Evolutionary conservation across 2,329 filamentous ascomycete species (phyloP).

Genomic region (Fusarium sp.): DNA sequence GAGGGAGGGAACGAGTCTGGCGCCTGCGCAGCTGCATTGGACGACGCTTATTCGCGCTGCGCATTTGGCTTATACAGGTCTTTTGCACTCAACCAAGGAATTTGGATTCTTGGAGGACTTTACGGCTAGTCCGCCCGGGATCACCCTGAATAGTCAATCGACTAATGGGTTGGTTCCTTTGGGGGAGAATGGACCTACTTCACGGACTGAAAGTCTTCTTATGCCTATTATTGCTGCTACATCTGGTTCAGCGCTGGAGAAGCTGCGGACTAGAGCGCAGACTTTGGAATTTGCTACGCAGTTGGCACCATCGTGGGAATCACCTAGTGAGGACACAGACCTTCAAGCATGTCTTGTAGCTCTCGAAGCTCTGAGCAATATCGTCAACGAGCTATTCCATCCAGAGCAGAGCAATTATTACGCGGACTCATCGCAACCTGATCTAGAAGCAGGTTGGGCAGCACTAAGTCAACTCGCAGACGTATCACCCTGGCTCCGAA

Average conservation of each 20-base stretch:
- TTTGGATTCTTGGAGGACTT: not conserved
- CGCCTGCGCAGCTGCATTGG: constrained; percentile 31
- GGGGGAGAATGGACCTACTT: constrained; percentile 22
- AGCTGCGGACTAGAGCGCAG: constrained; percentile 1
- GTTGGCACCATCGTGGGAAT: not conserved
- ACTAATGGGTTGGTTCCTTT: not conserved
- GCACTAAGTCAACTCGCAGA: constrained; percentile 8
- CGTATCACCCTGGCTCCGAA: constrained; percentile 35
- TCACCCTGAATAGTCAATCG: not conserved
- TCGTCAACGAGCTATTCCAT: constrained; percentile 26
- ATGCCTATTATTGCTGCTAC: constrained; percentile 34
- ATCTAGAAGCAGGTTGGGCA: not conserved
- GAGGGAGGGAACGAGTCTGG: not conserved
- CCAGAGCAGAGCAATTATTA: not conserved
- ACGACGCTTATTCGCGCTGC: constrained; percentile 39
- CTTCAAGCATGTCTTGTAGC: constrained; percentile 23
- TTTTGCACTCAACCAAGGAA: constrained; percentile 1
- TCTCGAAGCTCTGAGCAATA: constrained; percentile 15
- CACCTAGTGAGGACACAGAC: not conserved
- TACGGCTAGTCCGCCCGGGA: not conserved
- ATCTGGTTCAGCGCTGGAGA: constrained; percentile 18
- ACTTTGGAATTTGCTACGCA: not conserved
- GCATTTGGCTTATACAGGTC: constrained; percentile 32
- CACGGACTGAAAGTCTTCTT: constrained; percentile 8
- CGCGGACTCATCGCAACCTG: not conserved